Evolutionary conservation across 2,329 filamentous ascomycete species (phyloP).

Genomic region (Colletotrichum tamarilloi): DNA sequence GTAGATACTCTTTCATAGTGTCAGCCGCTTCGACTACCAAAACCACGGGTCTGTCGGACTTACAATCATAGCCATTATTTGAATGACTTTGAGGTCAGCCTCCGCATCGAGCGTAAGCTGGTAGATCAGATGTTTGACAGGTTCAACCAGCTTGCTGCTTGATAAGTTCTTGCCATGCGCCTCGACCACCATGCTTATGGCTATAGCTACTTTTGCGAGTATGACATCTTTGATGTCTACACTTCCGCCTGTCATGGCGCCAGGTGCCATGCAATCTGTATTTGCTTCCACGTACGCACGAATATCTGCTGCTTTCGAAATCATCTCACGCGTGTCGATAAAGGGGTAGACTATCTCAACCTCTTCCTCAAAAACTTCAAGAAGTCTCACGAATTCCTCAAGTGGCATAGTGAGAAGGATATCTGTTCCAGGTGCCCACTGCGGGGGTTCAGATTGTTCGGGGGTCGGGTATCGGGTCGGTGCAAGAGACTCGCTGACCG

Average conservation of each 20-base stretch:
- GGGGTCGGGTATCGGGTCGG: slow-evolving; percentile 36
- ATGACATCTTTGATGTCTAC: slow-evolving; percentile 43
- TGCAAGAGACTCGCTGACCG: slow-evolving; percentile 39
- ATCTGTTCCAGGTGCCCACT: slow-evolving; percentile 8
- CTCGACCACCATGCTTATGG: slow-evolving; percentile 46
- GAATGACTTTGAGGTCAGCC: slow-evolving; percentile 46
- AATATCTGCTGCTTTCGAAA: slow-evolving; percentile 41
- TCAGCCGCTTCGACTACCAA: background rate
- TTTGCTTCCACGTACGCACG: slow-evolving; percentile 38
- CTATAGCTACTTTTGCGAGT: slow-evolving; percentile 46
- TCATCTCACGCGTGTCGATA: slow-evolving; percentile 43
- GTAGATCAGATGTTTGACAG: slow-evolving; percentile 39
- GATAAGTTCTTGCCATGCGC: slow-evolving; percentile 44
- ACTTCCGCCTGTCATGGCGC: background rate
- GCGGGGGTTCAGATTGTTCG: slow-evolving; percentile 15
- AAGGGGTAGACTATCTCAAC: slow-evolving; percentile 51
- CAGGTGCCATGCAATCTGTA: background rate
- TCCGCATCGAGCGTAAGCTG: slow-evolving; percentile 39
- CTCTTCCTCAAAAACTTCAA: slow-evolving; percentile 52
- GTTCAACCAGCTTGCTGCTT: slow-evolving; percentile 42
- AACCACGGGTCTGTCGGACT: background rate
- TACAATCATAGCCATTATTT: slow-evolving; percentile 46
- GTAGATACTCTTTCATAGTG: slow-evolving; percentile 48
- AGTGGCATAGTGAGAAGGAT: slow-evolving; percentile 23
- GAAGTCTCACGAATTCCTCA: slow-evolving; percentile 43